Evolutionary conservation across 495 filamentous ascomycete genomes (phyloP), one percentile per base, ranked within the genome.

Genomic region (Xylaria palmicola): DNA sequence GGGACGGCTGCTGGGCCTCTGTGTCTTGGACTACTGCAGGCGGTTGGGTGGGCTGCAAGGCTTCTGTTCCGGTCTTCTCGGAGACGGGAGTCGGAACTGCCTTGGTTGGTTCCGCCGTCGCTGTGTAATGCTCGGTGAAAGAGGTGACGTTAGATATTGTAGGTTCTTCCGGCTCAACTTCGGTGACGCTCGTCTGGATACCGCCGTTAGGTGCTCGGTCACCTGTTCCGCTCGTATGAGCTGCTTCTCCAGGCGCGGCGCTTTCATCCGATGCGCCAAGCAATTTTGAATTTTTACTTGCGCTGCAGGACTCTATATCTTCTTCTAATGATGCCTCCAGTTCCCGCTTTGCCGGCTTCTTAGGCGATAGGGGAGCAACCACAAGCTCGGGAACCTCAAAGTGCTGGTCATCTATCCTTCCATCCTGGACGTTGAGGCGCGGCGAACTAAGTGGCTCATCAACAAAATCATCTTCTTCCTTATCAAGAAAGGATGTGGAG

Each of bases 361-460:
- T 75, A 0, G 81, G 81, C 6, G 82, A 83, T 12, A 84, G 70
- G 10, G 81, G 82, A 12, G 73, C 68, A n/a, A 81, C 77, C 0
- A 78, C 64, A 32, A 84, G 65, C 20, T 80, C 76, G 19, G 71
- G 70, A 13, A 80, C 78, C 22, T 77, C 74, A 43, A 76, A 72
- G 32, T 72, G 67, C 32, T 75, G 71, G 32, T 69, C 69, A 22
- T 72, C 66, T 4, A 70, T 52, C 45, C 75, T 74, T 17, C 68
- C 70, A 19, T 81, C 74, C 4, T 76, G 60, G 24, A 76, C 70
- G 27, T 81, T 71, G 13, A 86, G 62, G 47, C 79, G 74, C 4
- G 85, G 83, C 15, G 84, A 86, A 56, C 79, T 85, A 40, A 88
- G 73, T 26, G 88, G 85, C 64, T 91, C 88, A 62, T 90, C 87